Base-by-base conservation (phyloP, 768 basidiomycete genomes). In the Filobasidium floriforme region DNA sequence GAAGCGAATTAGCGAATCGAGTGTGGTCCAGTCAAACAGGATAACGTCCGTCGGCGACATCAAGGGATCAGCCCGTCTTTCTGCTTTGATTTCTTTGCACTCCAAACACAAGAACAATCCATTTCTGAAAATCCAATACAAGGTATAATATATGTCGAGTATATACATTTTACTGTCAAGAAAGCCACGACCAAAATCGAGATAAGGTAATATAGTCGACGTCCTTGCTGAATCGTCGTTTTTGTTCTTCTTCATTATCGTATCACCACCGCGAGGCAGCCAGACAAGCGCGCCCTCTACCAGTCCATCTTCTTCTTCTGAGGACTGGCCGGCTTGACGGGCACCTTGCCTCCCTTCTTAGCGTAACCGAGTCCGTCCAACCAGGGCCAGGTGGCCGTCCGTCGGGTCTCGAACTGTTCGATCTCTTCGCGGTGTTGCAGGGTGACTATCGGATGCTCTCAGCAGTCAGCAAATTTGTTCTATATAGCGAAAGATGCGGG, bases 341-440 rank as follows among this genome's bases (percentile, higher is more conserved):
- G 74, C 49, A 79, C 75, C 75, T 77, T 79, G 40, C 76, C 74
- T 51, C 82, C 84, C 55, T 87, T 88, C 75, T 87, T 83, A 63
- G 75, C 79, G 80, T 92, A 96, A 29, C 92, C 92, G 68, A 94
- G 89, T 41, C 94, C 96, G 75, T 99, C 90, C 76, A 97, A 80
- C 96, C 96, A 99, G 6, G 96, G 89, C 92, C 92, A 98, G 66
- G 81, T 76, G 73, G 85, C 81, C 29, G 86, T 88, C 70, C 96
- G 80, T 72, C 84, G 84, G 73, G 83, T 74, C 83, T 99, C 96
- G 73, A 97, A 99, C 51, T 78, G 71, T 67, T 83, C 81, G 70
- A 99, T 96, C n/a, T 82, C 77, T 11, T 80, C 80, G 40, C 82
- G 86, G 76, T 86, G 87, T 78, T 90, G 87, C 82, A 99, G 81